Conservation (phyloP, 768 basidiomycete genomes). For the Macrocybe gigantea region DNA sequence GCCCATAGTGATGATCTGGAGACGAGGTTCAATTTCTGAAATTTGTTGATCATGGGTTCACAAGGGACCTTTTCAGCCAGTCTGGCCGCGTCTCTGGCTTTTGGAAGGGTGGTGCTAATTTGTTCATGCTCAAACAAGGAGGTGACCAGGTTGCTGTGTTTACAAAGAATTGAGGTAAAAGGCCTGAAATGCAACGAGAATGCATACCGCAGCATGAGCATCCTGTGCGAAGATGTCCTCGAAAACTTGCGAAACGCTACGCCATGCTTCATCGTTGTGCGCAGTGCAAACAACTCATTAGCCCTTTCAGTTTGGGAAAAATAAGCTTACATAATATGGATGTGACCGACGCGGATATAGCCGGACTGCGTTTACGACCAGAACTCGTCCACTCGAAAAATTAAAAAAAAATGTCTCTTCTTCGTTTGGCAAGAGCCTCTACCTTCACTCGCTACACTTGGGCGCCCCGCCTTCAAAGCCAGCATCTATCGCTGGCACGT, state of each 20-base stretch:
- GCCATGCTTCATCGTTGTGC: conserved; percentile 80
- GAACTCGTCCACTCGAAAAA: background rate
- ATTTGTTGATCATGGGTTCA: background rate
- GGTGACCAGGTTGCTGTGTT: conserved; percentile 81
- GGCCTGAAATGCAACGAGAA: too few species aligned
- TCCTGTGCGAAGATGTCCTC: conserved; percentile 86
- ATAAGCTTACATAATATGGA: background rate
- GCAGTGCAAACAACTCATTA: background rate
- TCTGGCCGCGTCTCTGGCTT: conserved; percentile 87
- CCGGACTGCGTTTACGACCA: conserved; percentile 1
- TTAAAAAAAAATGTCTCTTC: conserved; percentile 40
- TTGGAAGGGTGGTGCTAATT: conserved; percentile 92
- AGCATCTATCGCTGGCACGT: conserved; percentile 37
- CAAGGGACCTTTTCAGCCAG: conserved; percentile 81
- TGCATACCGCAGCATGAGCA: conserved; percentile 83
- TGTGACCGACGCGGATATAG: background rate
- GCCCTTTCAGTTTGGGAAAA: background rate
- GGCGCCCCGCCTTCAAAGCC: conserved; percentile 27
- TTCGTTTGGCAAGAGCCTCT: conserved; percentile 43
- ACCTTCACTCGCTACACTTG: conserved; percentile 35
- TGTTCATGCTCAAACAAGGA: conserved; percentile 93
- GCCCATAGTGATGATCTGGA: conserved; percentile 80
- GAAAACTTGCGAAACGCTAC: conserved; percentile 89
- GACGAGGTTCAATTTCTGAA: conserved; percentile 1
- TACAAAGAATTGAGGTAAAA: conserved; percentile 1